Percentiles rank a stretch among this genome's conserved stretches.
These are phyloP conservation scores for Macrophomina tecta DNA, from an alignment of 2,329 filamentous ascomycete genomes.

Conservation along the genomic window DNA sequence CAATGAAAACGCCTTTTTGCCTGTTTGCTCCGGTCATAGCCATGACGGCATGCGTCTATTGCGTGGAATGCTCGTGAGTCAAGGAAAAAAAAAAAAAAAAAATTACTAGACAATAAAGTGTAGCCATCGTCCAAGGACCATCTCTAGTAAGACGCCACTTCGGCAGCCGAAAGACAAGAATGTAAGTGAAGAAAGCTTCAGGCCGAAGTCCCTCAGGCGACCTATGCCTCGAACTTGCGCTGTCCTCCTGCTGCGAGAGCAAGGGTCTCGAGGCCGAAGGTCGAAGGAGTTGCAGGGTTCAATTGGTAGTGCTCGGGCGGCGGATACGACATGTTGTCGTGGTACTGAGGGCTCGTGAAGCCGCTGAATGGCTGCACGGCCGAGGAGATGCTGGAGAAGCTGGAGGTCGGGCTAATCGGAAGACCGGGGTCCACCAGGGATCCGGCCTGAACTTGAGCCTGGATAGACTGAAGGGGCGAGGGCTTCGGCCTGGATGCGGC, in stretches of 20 bases:
- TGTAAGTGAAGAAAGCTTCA: neutral
- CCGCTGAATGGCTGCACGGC: constrained; percentile 38
- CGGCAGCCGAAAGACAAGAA: neutral
- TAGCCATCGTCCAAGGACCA: neutral
- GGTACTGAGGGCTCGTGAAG: constrained; percentile 38
- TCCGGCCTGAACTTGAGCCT: constrained; percentile 32
- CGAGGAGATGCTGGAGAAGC: constrained; percentile 35
- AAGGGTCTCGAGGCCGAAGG: constrained; percentile 44
- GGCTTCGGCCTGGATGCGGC: constrained; percentile 40
- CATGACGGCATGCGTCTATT: constrained; percentile 50
- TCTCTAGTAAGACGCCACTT: neutral
- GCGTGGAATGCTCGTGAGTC: constrained; percentile 31
- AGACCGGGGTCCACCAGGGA: constrained; percentile 40
- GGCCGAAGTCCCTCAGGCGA: neutral
- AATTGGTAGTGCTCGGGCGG: constrained; percentile 17
- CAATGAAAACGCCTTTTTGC: constrained; percentile 23
- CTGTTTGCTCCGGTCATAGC: constrained; percentile 39
- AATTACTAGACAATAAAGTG: constrained; percentile 3
- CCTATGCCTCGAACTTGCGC: constrained; percentile 41
- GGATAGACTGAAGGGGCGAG: constrained; percentile 37
- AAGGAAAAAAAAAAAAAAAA: constrained; percentile 3
- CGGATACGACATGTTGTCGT: constrained; percentile 36
- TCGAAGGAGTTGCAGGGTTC: constrained; percentile 30
- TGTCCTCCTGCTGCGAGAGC: constrained; percentile 46
- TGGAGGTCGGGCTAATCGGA: constrained; percentile 38